phyloP scores from a whole-genome alignment of 176 grass and related monocot species.

The Eragrostis curvula region DNA sequence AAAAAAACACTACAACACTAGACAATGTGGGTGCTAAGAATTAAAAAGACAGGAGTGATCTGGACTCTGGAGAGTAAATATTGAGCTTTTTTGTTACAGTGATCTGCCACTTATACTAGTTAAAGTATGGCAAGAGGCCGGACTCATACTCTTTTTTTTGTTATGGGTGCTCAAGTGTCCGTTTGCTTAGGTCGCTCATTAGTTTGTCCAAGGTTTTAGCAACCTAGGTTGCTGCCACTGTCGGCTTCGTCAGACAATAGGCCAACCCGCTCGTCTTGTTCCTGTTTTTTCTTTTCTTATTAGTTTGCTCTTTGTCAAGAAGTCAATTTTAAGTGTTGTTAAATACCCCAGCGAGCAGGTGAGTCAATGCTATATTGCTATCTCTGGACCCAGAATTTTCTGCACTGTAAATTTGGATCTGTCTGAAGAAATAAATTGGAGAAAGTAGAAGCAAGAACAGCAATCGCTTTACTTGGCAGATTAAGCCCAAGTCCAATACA shows the following conservation, averaged over 20 bases:
- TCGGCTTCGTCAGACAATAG: neutral
- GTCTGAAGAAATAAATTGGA: neutral
- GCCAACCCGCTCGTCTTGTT: neutral
- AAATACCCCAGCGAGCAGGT: neutral
- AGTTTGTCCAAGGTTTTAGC: no score
- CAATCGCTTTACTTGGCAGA: neutral
- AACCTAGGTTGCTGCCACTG: neutral
- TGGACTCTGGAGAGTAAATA: no score
- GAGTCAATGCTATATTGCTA: no score
- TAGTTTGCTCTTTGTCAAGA: neutral
- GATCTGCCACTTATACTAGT: no score
- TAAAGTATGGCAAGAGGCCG: no score
- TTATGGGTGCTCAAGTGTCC: neutral
- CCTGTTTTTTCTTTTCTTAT: neutral
- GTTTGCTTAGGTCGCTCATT: neutral
- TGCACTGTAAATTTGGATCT: neutral
- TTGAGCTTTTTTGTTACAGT: no score
- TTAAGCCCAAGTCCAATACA: neutral
- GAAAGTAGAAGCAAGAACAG: neutral
- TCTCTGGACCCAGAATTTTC: neutral
- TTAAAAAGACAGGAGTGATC: no score
- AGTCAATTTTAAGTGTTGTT: neutral
- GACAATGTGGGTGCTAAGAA: no score
- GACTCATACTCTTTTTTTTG: neutral
- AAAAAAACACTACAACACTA: no score